A percentile compares a stretch with the other conserved stretches of the same genome.
Conservation (phyloP, 2,329 filamentous ascomycete genomes). For the Fusarium nanum region DNA sequence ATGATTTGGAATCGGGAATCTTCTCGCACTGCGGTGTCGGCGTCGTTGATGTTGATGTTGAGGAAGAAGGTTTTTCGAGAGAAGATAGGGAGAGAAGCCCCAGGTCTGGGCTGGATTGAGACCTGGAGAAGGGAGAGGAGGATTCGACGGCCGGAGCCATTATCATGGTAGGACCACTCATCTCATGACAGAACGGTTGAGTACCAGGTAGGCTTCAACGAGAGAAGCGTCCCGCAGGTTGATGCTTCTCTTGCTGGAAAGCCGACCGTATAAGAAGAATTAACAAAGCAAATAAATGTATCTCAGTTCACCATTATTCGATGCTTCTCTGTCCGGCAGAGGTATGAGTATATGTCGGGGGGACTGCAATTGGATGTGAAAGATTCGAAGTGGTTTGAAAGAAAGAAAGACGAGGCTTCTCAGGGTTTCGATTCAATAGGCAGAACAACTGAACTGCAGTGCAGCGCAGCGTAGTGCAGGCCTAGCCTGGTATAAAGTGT, state of each 20-base stretch:
- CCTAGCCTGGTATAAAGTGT: conserved; percentile 12
- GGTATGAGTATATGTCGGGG: conserved; percentile 22
- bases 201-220: conserved; percentile 34
- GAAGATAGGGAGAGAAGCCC: conserved; percentile 44
- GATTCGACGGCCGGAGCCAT: conserved; percentile 55
- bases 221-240: conserved; percentile 32
- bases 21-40: conserved; percentile 38
- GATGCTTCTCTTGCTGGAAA: conserved; percentile 39
- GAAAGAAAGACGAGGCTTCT: conserved; percentile 33
- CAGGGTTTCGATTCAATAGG: conserved; percentile 35
- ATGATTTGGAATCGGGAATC: conserved; percentile 24
- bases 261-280: conserved; percentile 41
- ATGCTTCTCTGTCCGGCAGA: conserved; percentile 48
- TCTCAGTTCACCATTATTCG: conserved; percentile 47
- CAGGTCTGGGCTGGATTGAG: conserved; percentile 52
- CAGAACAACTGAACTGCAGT: conserved; percentile 17
- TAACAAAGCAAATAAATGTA: conserved; percentile 26
- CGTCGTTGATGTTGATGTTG: conserved; percentile 28
- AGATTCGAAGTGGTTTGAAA: conserved; percentile 29
- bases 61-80: conserved; percentile 41
- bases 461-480: conserved; percentile 3
- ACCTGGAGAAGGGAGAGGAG: conserved; percentile 49
- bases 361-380: conserved; percentile 11
- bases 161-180: conserved; percentile 52
- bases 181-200: conserved; percentile 48